Conservation (phyloP, 768 basidiomycete genomes). For the Rhizopogon rudus region DNA sequence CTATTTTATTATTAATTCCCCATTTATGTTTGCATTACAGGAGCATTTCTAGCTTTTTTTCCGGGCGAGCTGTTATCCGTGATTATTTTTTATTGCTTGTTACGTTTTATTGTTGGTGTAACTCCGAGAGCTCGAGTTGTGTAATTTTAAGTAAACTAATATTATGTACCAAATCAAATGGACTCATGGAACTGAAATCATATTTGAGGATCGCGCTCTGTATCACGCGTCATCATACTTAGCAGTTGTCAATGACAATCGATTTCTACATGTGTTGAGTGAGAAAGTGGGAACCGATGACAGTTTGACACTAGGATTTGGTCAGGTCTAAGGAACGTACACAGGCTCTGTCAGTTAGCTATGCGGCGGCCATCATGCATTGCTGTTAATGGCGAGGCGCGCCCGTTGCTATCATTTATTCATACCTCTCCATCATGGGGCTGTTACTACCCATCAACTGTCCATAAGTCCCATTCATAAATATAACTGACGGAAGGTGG, state of each 20-base stretch:
- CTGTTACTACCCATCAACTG: too few species aligned
- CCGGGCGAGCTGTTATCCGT: neutral
- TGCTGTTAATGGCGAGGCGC: neutral
- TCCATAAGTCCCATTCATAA: too few species aligned
- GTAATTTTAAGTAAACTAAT: neutral
- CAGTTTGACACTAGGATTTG: neutral
- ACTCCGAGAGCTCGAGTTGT: neutral
- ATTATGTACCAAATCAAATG: neutral
- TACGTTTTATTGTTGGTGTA: neutral
- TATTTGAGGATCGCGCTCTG: too few species aligned
- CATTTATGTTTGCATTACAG: slow-evolving; percentile 24
- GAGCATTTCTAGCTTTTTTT: slow-evolving; percentile 49
- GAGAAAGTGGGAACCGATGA: neutral
- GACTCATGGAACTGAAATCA: too few species aligned
- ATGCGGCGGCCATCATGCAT: neutral
- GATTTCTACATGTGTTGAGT: slow-evolving; percentile 4
- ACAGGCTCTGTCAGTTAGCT: neutral
- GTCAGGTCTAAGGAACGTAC: slow-evolving; percentile 6
- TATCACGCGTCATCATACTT: too few species aligned
- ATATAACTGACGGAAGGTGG: too few species aligned
- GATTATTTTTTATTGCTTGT: too few species aligned
- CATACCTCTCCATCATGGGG: too few species aligned
- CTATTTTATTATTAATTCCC: slow-evolving; percentile 6
- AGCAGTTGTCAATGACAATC: slow-evolving; percentile 13
- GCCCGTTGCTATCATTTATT: too few species aligned